Evolutionary conservation across 257 asterid genomes (phyloP).

Genomic region (Nicotiana obtusifolia): DNA sequence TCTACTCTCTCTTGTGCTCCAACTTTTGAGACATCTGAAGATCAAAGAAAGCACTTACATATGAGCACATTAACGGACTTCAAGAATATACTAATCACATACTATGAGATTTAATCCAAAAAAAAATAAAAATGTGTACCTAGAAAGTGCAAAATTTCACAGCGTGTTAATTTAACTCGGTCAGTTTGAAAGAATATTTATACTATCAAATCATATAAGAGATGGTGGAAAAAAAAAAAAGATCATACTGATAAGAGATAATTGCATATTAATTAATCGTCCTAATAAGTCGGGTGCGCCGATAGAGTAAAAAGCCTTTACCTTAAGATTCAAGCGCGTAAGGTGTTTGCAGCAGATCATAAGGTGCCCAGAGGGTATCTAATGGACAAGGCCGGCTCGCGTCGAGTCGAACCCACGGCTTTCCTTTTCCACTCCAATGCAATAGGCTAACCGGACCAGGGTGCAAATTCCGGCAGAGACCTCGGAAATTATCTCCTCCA

Average conservation of each 20-base stretch:
- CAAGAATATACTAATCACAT: background rate
- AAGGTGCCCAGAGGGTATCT: conserved; percentile 53
- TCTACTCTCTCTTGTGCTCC: conserved; percentile 8
- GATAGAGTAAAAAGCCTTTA: background rate
- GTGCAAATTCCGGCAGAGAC: conserved; percentile 36
- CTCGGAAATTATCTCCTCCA: conserved; percentile 39
- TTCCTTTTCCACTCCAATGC: conserved; percentile 51
- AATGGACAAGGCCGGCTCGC: conserved; percentile 37
- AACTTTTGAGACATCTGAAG: background rate
- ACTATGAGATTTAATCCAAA: too few species aligned
- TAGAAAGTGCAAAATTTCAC: too few species aligned
- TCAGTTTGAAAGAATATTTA: too few species aligned
- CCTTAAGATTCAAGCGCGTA: conserved; percentile 29
- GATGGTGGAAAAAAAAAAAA: too few species aligned
- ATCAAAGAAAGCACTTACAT: background rate
- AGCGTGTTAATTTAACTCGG: too few species aligned
- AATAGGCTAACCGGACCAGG: conserved; percentile 37
- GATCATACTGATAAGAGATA: too few species aligned
- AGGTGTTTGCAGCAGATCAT: conserved; percentile 29
- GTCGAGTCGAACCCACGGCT: conserved; percentile 45
- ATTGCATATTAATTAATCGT: too few species aligned
- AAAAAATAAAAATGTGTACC: too few species aligned
- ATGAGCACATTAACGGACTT: background rate
- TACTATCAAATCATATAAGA: too few species aligned
- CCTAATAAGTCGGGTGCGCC: too few species aligned